Percentiles rank a stretch among this genome's conserved stretches.
Evolutionary conservation across 768 basidiomycete genomes (phyloP).

Genomic region (Russula vinacea): DNA sequence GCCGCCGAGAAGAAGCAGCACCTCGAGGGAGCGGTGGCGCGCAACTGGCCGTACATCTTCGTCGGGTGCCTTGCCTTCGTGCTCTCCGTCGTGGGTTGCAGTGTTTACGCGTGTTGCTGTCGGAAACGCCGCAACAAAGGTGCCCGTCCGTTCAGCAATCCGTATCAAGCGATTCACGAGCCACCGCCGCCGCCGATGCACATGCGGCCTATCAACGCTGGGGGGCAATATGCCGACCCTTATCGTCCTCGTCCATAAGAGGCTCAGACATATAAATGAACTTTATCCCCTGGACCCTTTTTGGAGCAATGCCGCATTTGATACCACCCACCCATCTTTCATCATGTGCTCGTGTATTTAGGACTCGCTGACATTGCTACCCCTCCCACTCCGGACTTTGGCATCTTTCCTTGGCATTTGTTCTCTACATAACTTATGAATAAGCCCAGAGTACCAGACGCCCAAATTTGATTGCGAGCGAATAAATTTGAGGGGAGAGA

Average conservation of each 20-base stretch:
- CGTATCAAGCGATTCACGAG: constrained; percentile 36
- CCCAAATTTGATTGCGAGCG: neutral
- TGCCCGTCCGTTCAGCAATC: constrained; percentile 29
- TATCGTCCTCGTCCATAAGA: neutral
- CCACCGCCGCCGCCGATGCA: constrained; percentile 36
- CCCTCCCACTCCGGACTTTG: neutral
- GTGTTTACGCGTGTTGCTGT: constrained; percentile 62
- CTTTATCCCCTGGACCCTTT: neutral
- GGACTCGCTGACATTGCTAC: neutral
- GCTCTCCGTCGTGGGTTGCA: constrained; percentile 45
- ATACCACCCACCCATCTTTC: constrained; percentile 5
- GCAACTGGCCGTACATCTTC: constrained; percentile 73
- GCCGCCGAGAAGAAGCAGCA: constrained; percentile 62
- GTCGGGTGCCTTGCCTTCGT: constrained; percentile 54
- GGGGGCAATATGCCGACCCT: constrained; percentile 12
- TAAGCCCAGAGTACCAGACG: neutral
- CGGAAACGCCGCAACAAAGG: constrained; percentile 29
- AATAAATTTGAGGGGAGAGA: neutral
- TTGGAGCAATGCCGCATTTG: neutral
- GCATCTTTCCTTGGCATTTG: neutral
- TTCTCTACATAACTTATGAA: constrained; percentile 3
- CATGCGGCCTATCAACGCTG: constrained; percentile 31
- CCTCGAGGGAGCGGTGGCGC: constrained; percentile 60
- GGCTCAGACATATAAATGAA: too few relatives aligned
- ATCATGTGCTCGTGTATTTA: constrained; percentile 2